Base-by-base conservation (phyloP, 257 asterid genomes). In the Penstemon barbatus region DNA sequence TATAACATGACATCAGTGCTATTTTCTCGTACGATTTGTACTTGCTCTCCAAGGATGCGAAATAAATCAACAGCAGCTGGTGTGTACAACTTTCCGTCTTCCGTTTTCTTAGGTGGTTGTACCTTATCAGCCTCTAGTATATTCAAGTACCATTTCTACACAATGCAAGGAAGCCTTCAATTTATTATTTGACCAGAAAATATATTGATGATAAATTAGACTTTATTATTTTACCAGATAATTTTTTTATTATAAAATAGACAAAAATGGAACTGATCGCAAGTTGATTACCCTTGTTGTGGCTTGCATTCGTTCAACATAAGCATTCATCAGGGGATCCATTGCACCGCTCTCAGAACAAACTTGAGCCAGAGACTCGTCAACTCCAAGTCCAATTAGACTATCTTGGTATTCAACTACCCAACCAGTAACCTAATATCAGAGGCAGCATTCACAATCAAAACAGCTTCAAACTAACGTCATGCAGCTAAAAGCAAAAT, bases 321-420 rank as follows among this genome's bases (percentile, higher is more conserved):
- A 94, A 67, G 98, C 92, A 83, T 94, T 94, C 97, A 94, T 89
- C 41, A 94, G 94, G 68, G 99, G 99, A 77, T 94, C 99, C 99
- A 94, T 94, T 71, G 99, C 93, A 83, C 99, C 99, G 63, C 99
- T 94, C 83, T 91, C 99, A 1, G 99, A 94, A 74, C 97, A 91
- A 79, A 94, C 99, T 89, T 94, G 99, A 72, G 99, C 97, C 48
- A 94, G 81, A 59, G 97, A 87, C 75, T 94, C 99, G 10, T 94
- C 99, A 71, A 94, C 99, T 51, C 97, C 97, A 37, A 93, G 97
- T 74, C 84, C 94, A 75, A 88, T 87, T 59, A 93, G 81, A 81
- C 80, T 88, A n/a, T 90, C 97, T 84, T 93, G 99, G 83, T 87
- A 94, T 64, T 89, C 97, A 37, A 89, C 97, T 60, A 94, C 96